These are phyloP conservation scores for Coemansia guatemalensis DNA, from an alignment of 192 early-diverging fungal genomes.

Conservation along the genomic window DNA sequence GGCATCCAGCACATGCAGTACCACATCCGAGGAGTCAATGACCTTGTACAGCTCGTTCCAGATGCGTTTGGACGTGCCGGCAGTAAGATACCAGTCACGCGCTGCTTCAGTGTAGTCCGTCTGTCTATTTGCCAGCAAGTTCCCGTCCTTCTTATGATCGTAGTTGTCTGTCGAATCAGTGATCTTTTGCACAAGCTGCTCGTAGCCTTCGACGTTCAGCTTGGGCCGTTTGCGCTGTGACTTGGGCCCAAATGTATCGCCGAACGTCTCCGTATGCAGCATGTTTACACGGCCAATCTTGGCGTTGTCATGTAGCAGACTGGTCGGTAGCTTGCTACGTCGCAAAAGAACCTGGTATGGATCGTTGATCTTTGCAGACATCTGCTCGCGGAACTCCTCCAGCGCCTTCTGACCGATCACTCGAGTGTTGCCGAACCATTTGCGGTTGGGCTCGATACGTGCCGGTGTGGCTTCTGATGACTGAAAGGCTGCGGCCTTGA, in stretches of 20 bases:
- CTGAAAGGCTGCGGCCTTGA: conserved; percentile 92
- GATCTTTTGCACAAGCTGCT: conserved; percentile 74
- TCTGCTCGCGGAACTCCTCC: conserved; percentile 87
- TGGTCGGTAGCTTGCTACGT: conserved; percentile 96
- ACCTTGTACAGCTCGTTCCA: conserved; percentile 99
- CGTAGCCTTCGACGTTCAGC: conserved; percentile 68
- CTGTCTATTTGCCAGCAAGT: conserved; percentile 72
- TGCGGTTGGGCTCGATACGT: conserved; percentile 90
- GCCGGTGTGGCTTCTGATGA: conserved; percentile 70
- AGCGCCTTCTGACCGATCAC: conserved; percentile 95
- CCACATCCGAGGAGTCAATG: conserved; percentile 92
- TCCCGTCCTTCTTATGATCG: conserved; percentile 68
- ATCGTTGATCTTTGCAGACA: conserved; percentile 83
- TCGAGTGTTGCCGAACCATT: conserved; percentile 98
- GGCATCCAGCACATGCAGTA: conserved; percentile 98
- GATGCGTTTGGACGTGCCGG: conserved; percentile 95
- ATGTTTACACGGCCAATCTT: conserved; percentile 76
- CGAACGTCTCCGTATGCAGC: conserved; percentile 92
- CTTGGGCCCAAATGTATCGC: conserved; percentile 91
- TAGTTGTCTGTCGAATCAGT: conserved; percentile 65
- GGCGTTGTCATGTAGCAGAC: conserved; percentile 79
- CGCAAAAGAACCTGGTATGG: conserved; percentile 93
- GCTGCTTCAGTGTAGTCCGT: conserved; percentile 71
- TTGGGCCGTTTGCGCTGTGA: conserved; percentile 95
- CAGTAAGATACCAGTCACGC: conserved; percentile 86